These are phyloP conservation scores for Dictyostelium firmibasis DNA, from an alignment of 78 protist genomes.

Conservation along the genomic window DNA sequence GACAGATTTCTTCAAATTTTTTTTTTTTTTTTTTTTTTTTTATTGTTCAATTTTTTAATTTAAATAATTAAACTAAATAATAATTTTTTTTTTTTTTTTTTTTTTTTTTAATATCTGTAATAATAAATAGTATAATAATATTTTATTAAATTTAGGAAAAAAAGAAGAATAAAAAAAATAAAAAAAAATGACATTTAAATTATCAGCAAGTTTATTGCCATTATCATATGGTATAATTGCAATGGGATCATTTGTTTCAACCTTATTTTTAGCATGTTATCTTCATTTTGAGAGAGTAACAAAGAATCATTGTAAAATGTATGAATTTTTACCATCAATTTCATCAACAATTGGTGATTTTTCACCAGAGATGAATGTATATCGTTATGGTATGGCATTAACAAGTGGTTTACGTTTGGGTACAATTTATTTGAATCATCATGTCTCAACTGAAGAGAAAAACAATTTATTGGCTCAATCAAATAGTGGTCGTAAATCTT, in stretches of 20 bases:
- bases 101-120: not conserved
- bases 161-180: not conserved
- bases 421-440: constrained; percentile 60
- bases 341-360: constrained; percentile 66
- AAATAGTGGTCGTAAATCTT: not conserved
- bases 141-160: not conserved
- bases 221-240: constrained; percentile 60
- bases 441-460: constrained; percentile 33
- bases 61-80: too few species aligned
- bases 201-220: constrained; percentile 66
- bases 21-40: too few species aligned
- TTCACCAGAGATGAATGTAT: constrained; percentile 79
- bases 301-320: constrained; percentile 41
- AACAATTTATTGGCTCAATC: not conserved
- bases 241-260: constrained; percentile 29
- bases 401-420: constrained; percentile 67
- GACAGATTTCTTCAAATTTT: too few species aligned
- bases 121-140: not conserved
- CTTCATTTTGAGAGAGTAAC: constrained; percentile 54
- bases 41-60: too few species aligned
- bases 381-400: constrained; percentile 68
- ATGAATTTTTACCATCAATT: constrained; percentile 67
- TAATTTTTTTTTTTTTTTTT: too few species aligned
- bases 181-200: constrained; percentile 21
- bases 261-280: constrained; percentile 60